Base-by-base conservation (phyloP, 371 early-diverging fungal species). In the Haplosporangium sp. region DNA sequence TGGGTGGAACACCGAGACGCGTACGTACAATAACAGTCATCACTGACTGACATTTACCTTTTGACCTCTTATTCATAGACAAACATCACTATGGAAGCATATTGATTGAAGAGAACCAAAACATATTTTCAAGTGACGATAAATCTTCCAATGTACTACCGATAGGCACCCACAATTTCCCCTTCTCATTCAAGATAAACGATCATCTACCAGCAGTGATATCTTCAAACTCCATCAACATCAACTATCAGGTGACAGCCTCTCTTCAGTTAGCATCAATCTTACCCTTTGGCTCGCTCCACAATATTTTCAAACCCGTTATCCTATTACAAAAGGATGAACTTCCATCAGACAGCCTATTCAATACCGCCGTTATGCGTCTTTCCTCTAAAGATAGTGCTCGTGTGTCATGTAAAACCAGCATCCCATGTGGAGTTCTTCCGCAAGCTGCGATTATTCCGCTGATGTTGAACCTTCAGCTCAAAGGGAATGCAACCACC, bases 401-500 rank as follows among this genome's bases (percentile, higher is more conserved):
- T 19, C 73, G 75, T 2, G 20, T 79, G n/a, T 71, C 69, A 2
- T 56, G 72, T 19, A 37, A 74, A 2, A 53, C 62, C 55, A 70
- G 64, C 19, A 56, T 79, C 37, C 81, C 81, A 9, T 79, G 81
- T 45, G 53, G 65, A 11, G 70, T 79, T 35, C 44, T 79, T 19
- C 72, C 81, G 11, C 75, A 74, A 34, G 63, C 65, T 2, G 81
- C 65, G 0, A 74, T 65, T 15, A 71, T 79, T 15, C 81, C 81
- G 0, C 10, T 79, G 34, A 53, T 50, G 50, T 10, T 79, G 45
- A 61, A 65, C 55, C 42, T 79, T 17, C 8, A 50, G 3, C 75
- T 79, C 47, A 65, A 52, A 10, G 75, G 81, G 20, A 71, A 74
- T 38, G 74, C 74, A 11, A 74, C 75, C 7, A 57, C 67, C 1